These are phyloP conservation scores for Colletotrichum paranaense DNA, from an alignment of 2,329 filamentous ascomycete species.

Conservation along the genomic window DNA sequence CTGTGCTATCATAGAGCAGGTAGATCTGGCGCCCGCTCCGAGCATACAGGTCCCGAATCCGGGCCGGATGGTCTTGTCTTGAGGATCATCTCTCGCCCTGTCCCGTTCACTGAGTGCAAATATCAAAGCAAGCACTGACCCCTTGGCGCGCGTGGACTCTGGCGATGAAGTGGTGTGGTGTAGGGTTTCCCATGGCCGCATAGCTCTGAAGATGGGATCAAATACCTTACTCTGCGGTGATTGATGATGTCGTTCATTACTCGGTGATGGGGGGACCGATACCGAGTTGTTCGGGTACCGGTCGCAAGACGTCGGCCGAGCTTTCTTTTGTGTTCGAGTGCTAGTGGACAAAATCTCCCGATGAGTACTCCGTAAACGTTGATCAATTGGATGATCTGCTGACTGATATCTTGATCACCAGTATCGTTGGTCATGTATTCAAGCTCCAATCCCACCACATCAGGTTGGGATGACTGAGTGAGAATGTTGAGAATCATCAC, in stretches of 20 bases:
- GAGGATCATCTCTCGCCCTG: neutral
- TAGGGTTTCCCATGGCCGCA: neutral
- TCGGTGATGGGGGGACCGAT: neutral
- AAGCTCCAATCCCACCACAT: too few relatives aligned
- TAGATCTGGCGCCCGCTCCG: neutral
- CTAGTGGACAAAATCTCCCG: neutral
- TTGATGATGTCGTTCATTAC: neutral
- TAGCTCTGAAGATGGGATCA: neutral
- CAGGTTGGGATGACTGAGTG: too few relatives aligned
- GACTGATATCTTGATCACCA: neutral
- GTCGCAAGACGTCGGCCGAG: neutral
- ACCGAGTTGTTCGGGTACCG: neutral
- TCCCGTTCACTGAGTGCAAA: neutral
- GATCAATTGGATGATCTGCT: neutral
- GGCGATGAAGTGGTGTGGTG: neutral
- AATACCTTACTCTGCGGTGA: neutral
- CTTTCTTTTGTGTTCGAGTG: neutral
- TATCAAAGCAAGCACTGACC: neutral
- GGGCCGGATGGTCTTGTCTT: neutral
- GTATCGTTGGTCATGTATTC: neutral
- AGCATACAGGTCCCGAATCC: neutral
- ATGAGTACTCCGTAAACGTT: too few relatives aligned
- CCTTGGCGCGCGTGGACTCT: neutral
- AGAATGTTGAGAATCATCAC: too few relatives aligned
- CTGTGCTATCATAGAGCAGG: neutral